A percentile compares a stretch with the other conserved stretches of the same genome.
These are phyloP conservation scores for Huntiella omanensis DNA, from an alignment of 2,329 filamentous ascomycete genomes.

Conservation along the genomic window DNA sequence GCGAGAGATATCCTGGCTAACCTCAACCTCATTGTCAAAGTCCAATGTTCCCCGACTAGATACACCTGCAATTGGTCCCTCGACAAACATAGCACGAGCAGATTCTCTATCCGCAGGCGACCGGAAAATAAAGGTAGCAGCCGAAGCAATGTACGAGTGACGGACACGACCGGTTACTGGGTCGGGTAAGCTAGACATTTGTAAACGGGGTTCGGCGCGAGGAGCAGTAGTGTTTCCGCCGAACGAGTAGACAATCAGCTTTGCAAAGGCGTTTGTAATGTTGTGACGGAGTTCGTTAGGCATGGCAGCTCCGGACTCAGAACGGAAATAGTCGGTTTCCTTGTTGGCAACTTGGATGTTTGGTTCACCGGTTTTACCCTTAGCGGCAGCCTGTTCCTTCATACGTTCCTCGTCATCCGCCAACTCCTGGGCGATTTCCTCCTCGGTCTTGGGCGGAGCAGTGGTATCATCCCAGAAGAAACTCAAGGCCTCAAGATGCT, in stretches of 20 bases:
- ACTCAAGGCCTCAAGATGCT: conserved; percentile 39
- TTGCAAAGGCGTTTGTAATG: conserved; percentile 40
- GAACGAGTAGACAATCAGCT: conserved; percentile 47
- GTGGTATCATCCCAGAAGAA: conserved; percentile 45
- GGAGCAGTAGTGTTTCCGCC: conserved; percentile 40
- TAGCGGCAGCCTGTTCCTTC: conserved; percentile 2
- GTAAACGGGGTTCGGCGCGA: conserved; percentile 39
- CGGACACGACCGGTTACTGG: conserved; percentile 17
- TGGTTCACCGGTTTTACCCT: background rate
- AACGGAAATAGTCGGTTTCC: conserved; percentile 22
- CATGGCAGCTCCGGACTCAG: conserved; percentile 33
- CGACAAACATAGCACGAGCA: conserved; percentile 38
- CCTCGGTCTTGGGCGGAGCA: conserved; percentile 16
- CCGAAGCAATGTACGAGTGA: conserved; percentile 38
- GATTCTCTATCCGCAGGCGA: conserved; percentile 39
- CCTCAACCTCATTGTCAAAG: conserved; percentile 36
- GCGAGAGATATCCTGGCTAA: conserved; percentile 40
- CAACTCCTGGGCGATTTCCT: background rate
- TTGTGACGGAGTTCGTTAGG: conserved; percentile 38
- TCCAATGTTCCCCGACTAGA: conserved; percentile 35
- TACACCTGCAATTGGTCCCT: conserved; percentile 43
- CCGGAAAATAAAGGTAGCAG: conserved; percentile 41
- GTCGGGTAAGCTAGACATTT: conserved; percentile 25
- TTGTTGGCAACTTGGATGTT: conserved; percentile 1
- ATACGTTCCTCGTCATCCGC: conserved; percentile 1